Conservation (phyloP, 495 filamentous ascomycete genomes). For the Penicillium bovifimosum region DNA sequence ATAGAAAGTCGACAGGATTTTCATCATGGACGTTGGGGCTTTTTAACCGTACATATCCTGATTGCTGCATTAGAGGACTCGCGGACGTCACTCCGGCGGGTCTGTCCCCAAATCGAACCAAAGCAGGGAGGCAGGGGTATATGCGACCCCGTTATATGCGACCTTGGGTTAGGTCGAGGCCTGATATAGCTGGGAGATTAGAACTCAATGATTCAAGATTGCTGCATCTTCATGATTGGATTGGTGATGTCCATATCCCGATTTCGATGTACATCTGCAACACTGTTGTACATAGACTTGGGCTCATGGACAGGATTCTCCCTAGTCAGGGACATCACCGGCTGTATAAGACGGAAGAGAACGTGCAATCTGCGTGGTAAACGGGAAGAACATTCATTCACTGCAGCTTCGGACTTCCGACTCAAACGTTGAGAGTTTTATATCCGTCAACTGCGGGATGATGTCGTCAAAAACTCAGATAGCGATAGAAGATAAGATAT, state of each 20-base stretch:
- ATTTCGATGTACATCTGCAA: background rate
- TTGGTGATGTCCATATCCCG: background rate
- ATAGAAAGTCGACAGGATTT: background rate
- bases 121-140: background rate
- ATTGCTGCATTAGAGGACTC: background rate
- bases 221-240: background rate
- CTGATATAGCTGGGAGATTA: no score
- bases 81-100: slow-evolving; percentile 6
- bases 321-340: no score
- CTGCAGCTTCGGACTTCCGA: no score
- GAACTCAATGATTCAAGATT: background rate
- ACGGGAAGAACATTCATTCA: no score
- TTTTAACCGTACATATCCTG: background rate
- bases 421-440: background rate
- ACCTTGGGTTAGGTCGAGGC: background rate
- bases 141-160: no score
- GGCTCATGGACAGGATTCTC: background rate
- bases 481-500: slow-evolving; percentile 3
- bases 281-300: no score
- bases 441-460: background rate
- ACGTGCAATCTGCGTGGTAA: no score
- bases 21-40: background rate
- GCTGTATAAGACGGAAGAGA: no score
- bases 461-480: background rate
- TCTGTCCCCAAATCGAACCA: background rate